Evolutionary conservation across 177 flowering plant genomes (phyloP).

Genomic region (Vitis hybrid): DNA sequence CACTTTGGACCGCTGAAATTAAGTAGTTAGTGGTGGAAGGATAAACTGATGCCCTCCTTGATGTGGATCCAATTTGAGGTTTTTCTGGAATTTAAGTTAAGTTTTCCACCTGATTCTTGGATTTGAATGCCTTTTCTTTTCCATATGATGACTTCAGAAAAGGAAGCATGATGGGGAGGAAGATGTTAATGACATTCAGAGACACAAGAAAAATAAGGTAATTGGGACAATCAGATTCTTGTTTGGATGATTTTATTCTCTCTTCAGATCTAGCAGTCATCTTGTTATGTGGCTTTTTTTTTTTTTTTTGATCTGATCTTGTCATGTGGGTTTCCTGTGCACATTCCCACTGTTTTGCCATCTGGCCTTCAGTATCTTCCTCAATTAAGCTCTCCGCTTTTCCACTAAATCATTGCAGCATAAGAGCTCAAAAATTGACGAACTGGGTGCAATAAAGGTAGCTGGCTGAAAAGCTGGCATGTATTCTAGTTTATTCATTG

Average conservation of each 20-base stretch:
- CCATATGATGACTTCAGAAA: constrained; percentile 50
- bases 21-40: too few species aligned
- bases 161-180: constrained; percentile 91
- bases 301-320: neutral
- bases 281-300: neutral
- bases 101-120: too few species aligned
- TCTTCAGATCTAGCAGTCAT: neutral
- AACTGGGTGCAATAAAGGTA: constrained; percentile 69
- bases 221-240: neutral
- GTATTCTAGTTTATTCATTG: constrained; percentile 22
- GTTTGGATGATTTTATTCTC: neutral
- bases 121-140: neutral
- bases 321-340: neutral
- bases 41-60: too few species aligned
- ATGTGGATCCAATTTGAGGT: too few species aligned
- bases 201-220: constrained; percentile 94
- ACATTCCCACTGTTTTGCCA: neutral
- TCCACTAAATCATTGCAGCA: constrained; percentile 45
- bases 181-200: constrained; percentile 64
- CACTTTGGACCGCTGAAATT: too few species aligned
- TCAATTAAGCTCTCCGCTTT: neutral
- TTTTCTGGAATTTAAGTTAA: too few species aligned
- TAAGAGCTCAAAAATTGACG: constrained; percentile 75
- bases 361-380: neutral
- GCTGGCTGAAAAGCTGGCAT: constrained; percentile 52